Conservation (phyloP, 768 basidiomycete species). For the Clathrus columnatus region DNA sequence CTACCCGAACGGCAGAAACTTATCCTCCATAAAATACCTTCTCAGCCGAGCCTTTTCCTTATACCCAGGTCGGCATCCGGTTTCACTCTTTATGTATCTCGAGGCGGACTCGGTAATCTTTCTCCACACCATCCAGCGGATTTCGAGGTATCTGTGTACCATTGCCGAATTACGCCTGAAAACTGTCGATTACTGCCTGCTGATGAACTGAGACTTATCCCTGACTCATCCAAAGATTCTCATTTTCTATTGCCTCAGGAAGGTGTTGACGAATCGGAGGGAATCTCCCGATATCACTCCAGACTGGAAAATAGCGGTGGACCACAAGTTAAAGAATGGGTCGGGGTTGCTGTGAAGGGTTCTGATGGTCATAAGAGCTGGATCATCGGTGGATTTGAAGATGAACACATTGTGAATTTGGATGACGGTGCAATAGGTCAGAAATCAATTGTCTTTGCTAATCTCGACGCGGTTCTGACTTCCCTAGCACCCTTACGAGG, state of each 20-base stretch:
- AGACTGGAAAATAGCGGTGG: slow-evolving; percentile 23
- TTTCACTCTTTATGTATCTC: slow-evolving; percentile 53
- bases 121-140: slow-evolving; percentile 40
- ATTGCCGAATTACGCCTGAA: slow-evolving; percentile 28
- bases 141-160: slow-evolving; percentile 38
- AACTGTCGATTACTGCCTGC: slow-evolving; percentile 27
- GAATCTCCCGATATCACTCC: slow-evolving; percentile 56
- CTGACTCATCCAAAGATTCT: slow-evolving; percentile 43
- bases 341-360: slow-evolving; percentile 46
- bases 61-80: slow-evolving; percentile 31
- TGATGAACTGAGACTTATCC: slow-evolving; percentile 48
- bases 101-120: slow-evolving; percentile 44
- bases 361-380: slow-evolving; percentile 45
- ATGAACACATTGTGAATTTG: slow-evolving; percentile 23
- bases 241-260: slow-evolving; percentile 60
- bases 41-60: slow-evolving; percentile 37
- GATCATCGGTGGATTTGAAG: slow-evolving; percentile 49
- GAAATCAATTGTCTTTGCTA: slow-evolving; percentile 14
- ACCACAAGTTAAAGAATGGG: slow-evolving; percentile 26
- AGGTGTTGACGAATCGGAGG: slow-evolving; percentile 69
- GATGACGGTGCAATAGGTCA: slow-evolving; percentile 37
- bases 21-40: slow-evolving; percentile 33
- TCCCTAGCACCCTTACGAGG: slow-evolving; percentile 33
- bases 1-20: slow-evolving; percentile 29
- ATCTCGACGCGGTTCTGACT: slow-evolving; percentile 7